Base-by-base conservation (phyloP, 768 basidiomycete genomes). In the Mycena chlorophos region DNA sequence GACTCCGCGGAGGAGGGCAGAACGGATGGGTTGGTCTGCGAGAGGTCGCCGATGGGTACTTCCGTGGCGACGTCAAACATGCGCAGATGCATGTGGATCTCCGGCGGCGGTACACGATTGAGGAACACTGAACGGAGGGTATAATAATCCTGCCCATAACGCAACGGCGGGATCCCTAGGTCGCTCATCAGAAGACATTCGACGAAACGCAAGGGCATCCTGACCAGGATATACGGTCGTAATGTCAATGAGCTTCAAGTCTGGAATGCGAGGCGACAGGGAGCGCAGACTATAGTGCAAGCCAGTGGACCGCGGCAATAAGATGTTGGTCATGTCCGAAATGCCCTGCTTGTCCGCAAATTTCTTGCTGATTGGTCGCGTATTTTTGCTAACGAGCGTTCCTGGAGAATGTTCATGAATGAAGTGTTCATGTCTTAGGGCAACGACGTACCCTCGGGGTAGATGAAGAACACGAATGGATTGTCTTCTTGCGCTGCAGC, bases 301-400 rank as follows among this genome's bases (percentile, higher is more conserved):
- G 2, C 97, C 97, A 1, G 92, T 95, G 39, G 97, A 94, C 52
- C 95, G 85, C 4, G 97, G 97, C 45, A 98, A 82, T 12, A 99
- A 79, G n/a, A 82, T 69, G 67, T 98, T 84, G 48, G 69, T 74
- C 74, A 94, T 82, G 69, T 98, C 93, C 30, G 81, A 66, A 54
- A 96, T 85, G 5, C 89, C 91, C 65, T 86, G 82, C 73, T 91
- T 94, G 54, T 93, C 87, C 4, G 95, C 94, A 66, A 86, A 98
- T 64, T 87, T 88, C 72, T 83, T 85, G 70, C 90, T 94, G 61
- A 88, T 78, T 0, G 92, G 93, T 45, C 92, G 73, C 3, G 95
- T 98, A 58, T 94, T 77, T 58, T 83, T 80, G 69, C 91, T 94
- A 14, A 95, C 88, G 25, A 98, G 86, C 3, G 96, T 98, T 27